Base-by-base conservation (phyloP, 2,329 filamentous ascomycete species). In the Trichoderma breve region DNA sequence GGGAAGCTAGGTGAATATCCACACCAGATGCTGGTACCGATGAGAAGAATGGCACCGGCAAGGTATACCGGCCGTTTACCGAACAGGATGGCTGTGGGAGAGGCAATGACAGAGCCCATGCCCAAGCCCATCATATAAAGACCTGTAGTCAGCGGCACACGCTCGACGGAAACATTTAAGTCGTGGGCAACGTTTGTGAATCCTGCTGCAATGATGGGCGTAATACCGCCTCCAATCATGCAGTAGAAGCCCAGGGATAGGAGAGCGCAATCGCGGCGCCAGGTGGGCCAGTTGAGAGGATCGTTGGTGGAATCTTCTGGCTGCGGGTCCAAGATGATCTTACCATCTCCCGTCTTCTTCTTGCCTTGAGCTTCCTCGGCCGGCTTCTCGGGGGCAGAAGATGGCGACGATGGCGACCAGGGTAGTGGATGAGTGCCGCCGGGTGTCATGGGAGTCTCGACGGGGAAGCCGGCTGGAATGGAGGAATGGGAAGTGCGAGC, bases 121-220 rank as follows among this genome's bases (percentile, higher is more conserved):
- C 95, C 95, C 51, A 98, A 84, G 0, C 96, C 96, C 88, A 97
- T 87, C 95, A 98, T 98, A 83, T 94, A 98, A 15, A 98, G 83
- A 0, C 95, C 95, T 0, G 95, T 97, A 0, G 95, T 98, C 71
- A 97, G 85, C 3, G 95, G 91, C 4, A 98, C 94, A 66, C 88
- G 82, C 34, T 93, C 88, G 18, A 92, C 89, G 0, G 88, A 85
- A 26, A 97, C 88, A 73, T 87, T 73, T 78, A 92, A 88, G 53
- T 87, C 85, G 0, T 85, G 74, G 1, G 94, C 91, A 14, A 98
- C 92, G 57, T 97, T 85, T 36, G 90, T 91, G 83, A 98, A 98
- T 14, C 94, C 95, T 11, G 96, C 95, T 0, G 95, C 95, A 21
- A 98, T 86, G 34, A 98, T 85, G 0, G 96, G 93, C 0, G 95